Conservation (phyloP, 192 early-diverging fungal genomes). For the Endogone sp. region DNA sequence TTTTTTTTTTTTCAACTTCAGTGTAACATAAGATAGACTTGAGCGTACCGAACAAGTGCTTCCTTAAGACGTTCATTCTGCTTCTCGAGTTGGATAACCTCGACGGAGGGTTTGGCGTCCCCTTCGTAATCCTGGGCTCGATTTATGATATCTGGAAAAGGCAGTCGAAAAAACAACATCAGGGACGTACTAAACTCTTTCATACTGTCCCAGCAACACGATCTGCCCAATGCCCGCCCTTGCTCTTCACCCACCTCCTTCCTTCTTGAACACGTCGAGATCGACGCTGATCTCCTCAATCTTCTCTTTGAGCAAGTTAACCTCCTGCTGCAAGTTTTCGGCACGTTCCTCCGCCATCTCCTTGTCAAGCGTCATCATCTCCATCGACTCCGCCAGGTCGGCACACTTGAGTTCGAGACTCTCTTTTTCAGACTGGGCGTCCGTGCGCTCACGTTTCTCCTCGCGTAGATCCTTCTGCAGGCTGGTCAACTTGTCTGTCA, state of each 20-base stretch:
- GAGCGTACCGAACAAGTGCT: constrained; percentile 66
- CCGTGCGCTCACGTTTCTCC: constrained; percentile 52
- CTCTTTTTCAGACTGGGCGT: constrained; percentile 56
- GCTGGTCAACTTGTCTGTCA: constrained; percentile 63
- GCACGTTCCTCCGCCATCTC: constrained; percentile 89
- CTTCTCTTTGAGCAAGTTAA: constrained; percentile 68
- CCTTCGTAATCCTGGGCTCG: constrained; percentile 26
- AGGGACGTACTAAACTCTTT: neutral
- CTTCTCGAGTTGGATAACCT: constrained; percentile 62
- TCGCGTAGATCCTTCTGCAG: constrained; percentile 73
- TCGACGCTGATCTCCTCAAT: constrained; percentile 72
- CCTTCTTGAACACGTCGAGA: constrained; percentile 63
- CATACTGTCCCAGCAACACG: neutral
- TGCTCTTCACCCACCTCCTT: constrained; percentile 34
- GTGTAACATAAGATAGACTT: neutral
- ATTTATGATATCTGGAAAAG: constrained; percentile 14
- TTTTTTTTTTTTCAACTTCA: neutral
- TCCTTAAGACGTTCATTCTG: constrained; percentile 90
- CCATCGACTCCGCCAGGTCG: constrained; percentile 74
- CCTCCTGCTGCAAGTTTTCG: constrained; percentile 72
- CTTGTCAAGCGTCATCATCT: constrained; percentile 85
- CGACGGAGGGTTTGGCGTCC: constrained; percentile 44
- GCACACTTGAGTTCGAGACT: constrained; percentile 60
- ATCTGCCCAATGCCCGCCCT: neutral
- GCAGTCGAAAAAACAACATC: neutral